Conservation (phyloP, 768 basidiomycete species). For the Lactarius indigo region DNA sequence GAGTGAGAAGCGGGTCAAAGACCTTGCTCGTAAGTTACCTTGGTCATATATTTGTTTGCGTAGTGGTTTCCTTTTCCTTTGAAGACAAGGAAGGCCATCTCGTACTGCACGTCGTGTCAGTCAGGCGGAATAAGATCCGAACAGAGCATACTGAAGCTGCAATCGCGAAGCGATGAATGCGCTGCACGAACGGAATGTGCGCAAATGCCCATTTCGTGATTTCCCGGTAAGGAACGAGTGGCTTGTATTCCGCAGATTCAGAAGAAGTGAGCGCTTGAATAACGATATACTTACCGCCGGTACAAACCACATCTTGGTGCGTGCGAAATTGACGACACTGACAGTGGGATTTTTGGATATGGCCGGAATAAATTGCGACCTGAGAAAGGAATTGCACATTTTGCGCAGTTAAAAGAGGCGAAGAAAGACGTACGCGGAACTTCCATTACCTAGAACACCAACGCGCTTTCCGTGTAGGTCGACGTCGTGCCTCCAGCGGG, state of each 20-base stretch:
- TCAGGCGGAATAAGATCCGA: too few species aligned
- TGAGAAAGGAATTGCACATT: neutral
- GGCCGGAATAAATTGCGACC: constrained; percentile 48
- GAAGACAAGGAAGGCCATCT: neutral
- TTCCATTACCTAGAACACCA: constrained; percentile 61
- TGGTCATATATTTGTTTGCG: neutral
- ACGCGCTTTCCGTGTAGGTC: constrained; percentile 49
- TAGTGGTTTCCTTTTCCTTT: constrained; percentile 13
- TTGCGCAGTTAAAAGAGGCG: neutral
- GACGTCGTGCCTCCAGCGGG: constrained; percentile 52
- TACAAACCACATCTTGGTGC: constrained; percentile 56
- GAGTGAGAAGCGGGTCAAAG: neutral
- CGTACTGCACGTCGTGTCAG: neutral
- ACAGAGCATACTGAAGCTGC: constrained; percentile 41
- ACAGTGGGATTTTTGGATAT: constrained; percentile 48
- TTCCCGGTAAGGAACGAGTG: constrained; percentile 38
- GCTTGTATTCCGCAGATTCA: neutral
- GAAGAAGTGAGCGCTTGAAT: neutral
- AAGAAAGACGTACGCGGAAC: constrained; percentile 41
- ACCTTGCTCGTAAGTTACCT: neutral
- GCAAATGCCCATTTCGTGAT: constrained; percentile 51
- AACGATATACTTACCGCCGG: constrained; percentile 38
- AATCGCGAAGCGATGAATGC: constrained; percentile 43
- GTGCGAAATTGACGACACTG: constrained; percentile 49
- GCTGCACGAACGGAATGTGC: constrained; percentile 46